phyloP scores from a whole-genome alignment of 306 rosid genomes.

The Dalbergia cochinchinensis region DNA sequence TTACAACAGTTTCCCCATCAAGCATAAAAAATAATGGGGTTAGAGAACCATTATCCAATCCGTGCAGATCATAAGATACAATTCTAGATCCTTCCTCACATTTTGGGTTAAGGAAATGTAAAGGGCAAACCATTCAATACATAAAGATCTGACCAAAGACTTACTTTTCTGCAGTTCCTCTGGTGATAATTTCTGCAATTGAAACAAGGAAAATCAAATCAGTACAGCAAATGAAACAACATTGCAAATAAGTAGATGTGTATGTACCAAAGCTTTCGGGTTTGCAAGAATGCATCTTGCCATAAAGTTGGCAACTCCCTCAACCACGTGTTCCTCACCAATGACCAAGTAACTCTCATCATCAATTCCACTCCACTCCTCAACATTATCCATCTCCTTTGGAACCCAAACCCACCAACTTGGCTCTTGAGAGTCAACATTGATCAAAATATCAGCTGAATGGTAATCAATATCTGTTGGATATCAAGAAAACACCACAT shows the following conservation, averaged over 20 bases:
- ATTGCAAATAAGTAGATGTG: not conserved
- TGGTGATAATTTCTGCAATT: constrained; percentile 83
- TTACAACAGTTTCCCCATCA: constrained; percentile 9
- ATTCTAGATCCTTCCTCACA: constrained; percentile 19
- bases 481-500: constrained; percentile 23
- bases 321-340: constrained; percentile 86
- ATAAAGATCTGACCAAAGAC: constrained; percentile 39
- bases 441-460: constrained; percentile 77
- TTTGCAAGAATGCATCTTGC: constrained; percentile 85
- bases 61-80: constrained; percentile 34
- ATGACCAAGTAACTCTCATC: constrained; percentile 80
- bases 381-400: constrained; percentile 71
- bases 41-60: not conserved
- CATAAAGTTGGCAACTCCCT: constrained; percentile 93
- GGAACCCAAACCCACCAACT: constrained; percentile 99
- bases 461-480: constrained; percentile 65
- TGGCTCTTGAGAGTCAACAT: constrained; percentile 69
- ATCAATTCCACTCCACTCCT: constrained; percentile 89
- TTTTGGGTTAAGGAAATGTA: constrained; percentile 30
- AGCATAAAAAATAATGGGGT: constrained; percentile 15
- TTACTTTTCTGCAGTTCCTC: constrained; percentile 86
- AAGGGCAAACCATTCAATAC: constrained; percentile 11
- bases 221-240: constrained; percentile 30
- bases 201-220: constrained; percentile 36
- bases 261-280: constrained; percentile 74